A percentile compares a stretch with the other conserved stretches of the same genome.
Conservation (phyloP, 192 early-diverging fungal genomes). For the Obelidium mucronatum region DNA sequence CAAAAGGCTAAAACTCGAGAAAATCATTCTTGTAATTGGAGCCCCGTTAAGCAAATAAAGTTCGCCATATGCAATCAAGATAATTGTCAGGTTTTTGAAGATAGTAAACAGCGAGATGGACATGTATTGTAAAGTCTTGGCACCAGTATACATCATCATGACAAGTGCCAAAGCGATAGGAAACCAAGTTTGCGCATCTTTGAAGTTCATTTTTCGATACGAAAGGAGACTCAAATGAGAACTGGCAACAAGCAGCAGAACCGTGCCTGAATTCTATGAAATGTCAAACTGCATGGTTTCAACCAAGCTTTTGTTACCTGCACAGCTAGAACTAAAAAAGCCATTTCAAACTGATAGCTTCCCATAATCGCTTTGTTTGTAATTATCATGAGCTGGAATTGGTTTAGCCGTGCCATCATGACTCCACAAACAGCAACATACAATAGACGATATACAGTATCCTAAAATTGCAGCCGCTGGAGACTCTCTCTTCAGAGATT, state of each 20-base stretch:
- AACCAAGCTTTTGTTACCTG: slow-evolving; percentile 37
- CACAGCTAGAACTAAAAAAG: slow-evolving; percentile 59
- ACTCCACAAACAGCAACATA: slow-evolving; percentile 26
- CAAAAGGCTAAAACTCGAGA: slow-evolving; percentile 81
- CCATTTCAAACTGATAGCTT: slow-evolving; percentile 55
- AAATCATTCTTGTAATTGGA: slow-evolving; percentile 80
- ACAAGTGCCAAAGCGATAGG: slow-evolving; percentile 85
- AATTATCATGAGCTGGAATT: slow-evolving; percentile 54
- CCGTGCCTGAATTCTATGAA: slow-evolving; percentile 16
- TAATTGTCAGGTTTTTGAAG: slow-evolving; percentile 99
- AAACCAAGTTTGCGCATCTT: slow-evolving; percentile 67
- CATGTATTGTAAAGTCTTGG: slow-evolving; percentile 91
- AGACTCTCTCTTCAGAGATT: background rate
- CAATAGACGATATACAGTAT: slow-evolving; percentile 89
- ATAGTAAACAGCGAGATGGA: slow-evolving; percentile 95
- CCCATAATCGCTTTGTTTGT: slow-evolving; percentile 62
- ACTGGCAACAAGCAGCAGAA: slow-evolving; percentile 59
- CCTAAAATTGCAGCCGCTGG: slow-evolving; percentile 76
- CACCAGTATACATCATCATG: slow-evolving; percentile 97
- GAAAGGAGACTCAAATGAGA: slow-evolving; percentile 34
- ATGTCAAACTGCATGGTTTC: background rate
- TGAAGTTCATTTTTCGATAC: slow-evolving; percentile 27
- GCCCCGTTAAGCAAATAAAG: slow-evolving; percentile 80
- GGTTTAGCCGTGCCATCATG: background rate
- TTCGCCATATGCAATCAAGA: slow-evolving; percentile 95